Percentiles rank a stretch among this genome's conserved stretches.
phyloP scores from a whole-genome alignment of 2,329 filamentous ascomycete species.

The Epichloe baconii region DNA sequence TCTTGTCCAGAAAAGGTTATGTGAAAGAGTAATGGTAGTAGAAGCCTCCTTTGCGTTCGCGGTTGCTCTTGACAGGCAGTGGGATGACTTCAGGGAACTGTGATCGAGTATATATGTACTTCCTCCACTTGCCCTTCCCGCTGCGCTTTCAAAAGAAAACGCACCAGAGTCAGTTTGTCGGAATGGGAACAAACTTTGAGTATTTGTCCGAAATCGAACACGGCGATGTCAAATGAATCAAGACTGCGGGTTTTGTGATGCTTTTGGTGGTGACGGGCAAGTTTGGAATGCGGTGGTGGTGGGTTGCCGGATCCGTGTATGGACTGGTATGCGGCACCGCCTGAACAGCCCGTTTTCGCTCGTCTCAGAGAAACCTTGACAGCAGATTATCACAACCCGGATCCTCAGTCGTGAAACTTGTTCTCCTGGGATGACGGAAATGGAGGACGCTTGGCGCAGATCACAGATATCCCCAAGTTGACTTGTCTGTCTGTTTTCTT shows the following conservation, averaged over 20 bases:
- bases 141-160: background rate
- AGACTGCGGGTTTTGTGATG: background rate
- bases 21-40: background rate
- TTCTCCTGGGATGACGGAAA: background rate
- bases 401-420: background rate
- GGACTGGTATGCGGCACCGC: constrained; percentile 6
- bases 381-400: background rate
- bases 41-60: background rate
- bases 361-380: background rate
- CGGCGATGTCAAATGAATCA: background rate
- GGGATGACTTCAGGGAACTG: background rate
- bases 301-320: constrained; percentile 4
- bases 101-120: constrained; percentile 5
- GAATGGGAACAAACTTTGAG: background rate
- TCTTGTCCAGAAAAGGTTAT: background rate
- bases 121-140: background rate
- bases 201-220: background rate
- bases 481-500: background rate
- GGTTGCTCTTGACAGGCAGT: background rate
- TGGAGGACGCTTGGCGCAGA: background rate
- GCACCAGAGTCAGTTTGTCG: background rate
- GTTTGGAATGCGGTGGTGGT: constrained; percentile 3
- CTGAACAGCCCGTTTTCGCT: constrained; percentile 4
- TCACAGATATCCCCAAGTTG: background rate
- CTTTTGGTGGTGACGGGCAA: background rate